phyloP scores from a whole-genome alignment of 2,329 filamentous ascomycete genomes.

The Colletotrichum paranaense region DNA sequence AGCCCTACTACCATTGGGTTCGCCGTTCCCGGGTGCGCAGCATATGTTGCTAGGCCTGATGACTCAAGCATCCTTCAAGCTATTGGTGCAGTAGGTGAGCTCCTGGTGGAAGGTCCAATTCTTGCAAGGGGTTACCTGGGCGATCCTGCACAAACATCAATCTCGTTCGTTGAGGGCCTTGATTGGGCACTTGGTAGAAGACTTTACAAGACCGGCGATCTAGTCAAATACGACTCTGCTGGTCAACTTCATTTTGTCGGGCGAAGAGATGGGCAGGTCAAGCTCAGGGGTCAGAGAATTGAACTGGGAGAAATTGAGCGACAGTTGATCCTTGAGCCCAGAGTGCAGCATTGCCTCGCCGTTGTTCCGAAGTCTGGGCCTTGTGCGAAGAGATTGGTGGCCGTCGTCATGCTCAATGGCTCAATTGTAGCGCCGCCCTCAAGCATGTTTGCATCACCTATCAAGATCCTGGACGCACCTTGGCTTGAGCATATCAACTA shows the following conservation, averaged over 20 bases:
- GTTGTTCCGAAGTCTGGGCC: constrained; percentile 18
- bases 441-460: background rate
- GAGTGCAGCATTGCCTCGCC: constrained; percentile 1
- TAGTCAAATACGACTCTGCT: constrained; percentile 81
- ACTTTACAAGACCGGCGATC: constrained; percentile 85
- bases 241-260: constrained; percentile 80
- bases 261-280: constrained; percentile 82
- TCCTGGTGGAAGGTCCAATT: constrained; percentile 38
- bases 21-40: constrained; percentile 37
- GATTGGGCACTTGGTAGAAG: constrained; percentile 66
- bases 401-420: background rate
- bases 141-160: constrained; percentile 67
- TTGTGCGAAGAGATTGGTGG: background rate
- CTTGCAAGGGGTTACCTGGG: constrained; percentile 72
- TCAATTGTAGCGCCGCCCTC: no score
- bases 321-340: background rate
- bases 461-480: background rate
- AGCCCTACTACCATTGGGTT: constrained; percentile 48
- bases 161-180: constrained; percentile 77
- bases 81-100: constrained; percentile 36
- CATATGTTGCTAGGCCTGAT: constrained; percentile 34
- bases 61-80: constrained; percentile 17
- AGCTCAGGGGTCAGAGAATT: constrained; percentile 82
- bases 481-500: constrained; percentile 6
- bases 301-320: constrained; percentile 81